Evolutionary conservation across 306 rosid species (phyloP).

Genomic region (Quercus aquifolioides): DNA sequence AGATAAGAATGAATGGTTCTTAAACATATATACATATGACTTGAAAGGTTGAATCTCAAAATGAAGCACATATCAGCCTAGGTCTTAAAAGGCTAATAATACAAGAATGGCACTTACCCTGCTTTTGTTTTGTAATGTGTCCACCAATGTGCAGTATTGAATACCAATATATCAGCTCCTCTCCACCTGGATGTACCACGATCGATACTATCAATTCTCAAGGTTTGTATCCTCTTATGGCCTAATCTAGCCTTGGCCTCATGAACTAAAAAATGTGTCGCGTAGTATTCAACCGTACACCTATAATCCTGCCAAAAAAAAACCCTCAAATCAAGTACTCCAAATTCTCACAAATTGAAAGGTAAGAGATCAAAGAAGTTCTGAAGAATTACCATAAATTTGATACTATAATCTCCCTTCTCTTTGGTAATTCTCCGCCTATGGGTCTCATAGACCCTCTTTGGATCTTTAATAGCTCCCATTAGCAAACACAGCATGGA

Average conservation of each 20-base stretch:
- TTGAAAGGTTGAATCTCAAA: constrained; percentile 5
- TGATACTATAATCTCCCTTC: constrained; percentile 81
- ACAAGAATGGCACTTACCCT: constrained; percentile 56
- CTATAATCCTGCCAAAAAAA: constrained; percentile 60
- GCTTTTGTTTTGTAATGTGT: constrained; percentile 88
- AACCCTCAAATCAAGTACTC: constrained; percentile 8
- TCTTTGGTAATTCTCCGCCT: constrained; percentile 76
- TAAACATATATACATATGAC: neutral
- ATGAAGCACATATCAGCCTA: constrained; percentile 2
- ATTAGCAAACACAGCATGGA: constrained; percentile 85
- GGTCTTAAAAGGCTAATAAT: constrained; percentile 9
- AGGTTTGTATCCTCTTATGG: constrained; percentile 59
- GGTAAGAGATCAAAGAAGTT: constrained; percentile 13
- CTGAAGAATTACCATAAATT: constrained; percentile 66
- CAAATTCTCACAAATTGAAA: neutral
- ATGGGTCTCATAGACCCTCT: constrained; percentile 71
- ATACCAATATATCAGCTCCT: constrained; percentile 83
- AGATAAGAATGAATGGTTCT: neutral
- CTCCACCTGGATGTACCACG: constrained; percentile 90
- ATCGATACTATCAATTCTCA: constrained; percentile 77
- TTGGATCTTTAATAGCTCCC: constrained; percentile 67
- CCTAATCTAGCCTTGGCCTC: constrained; percentile 84
- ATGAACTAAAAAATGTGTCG: constrained; percentile 75
- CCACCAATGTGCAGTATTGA: constrained; percentile 99
- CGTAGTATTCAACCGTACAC: constrained; percentile 85